phyloP scores from a whole-genome alignment of 2,329 filamentous ascomycete genomes.

The Arthrobotrys entomopaga region DNA sequence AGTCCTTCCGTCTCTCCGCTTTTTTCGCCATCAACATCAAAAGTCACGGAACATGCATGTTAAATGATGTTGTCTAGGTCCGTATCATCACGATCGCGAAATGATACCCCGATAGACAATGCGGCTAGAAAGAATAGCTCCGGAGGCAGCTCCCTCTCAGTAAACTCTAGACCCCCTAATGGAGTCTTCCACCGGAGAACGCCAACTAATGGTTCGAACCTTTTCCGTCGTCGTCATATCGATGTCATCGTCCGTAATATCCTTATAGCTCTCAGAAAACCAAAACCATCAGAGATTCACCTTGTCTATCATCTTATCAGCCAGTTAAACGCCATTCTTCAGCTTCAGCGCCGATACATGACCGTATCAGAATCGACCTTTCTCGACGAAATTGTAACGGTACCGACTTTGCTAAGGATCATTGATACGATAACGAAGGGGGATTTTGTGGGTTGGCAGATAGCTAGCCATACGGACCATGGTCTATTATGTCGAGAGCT shows the following conservation, averaged over 20 bases:
- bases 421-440: constrained; percentile 54
- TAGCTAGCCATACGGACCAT: constrained; percentile 50
- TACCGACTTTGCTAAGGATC: constrained; percentile 49
- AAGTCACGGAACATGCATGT: constrained; percentile 15
- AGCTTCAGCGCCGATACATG: constrained; percentile 53
- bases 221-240: constrained; percentile 55
- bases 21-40: constrained; percentile 22
- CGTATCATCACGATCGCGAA: constrained; percentile 54
- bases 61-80: constrained; percentile 37
- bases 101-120: constrained; percentile 54
- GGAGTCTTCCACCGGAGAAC: constrained; percentile 45
- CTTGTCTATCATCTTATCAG: constrained; percentile 54
- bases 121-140: constrained; percentile 51
- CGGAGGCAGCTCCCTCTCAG: constrained; percentile 48
- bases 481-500: constrained; percentile 49
- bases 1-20: constrained; percentile 34
- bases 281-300: constrained; percentile 50
- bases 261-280: constrained; percentile 53
- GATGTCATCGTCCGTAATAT: constrained; percentile 54
- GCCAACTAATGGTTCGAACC: constrained; percentile 49
- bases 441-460: constrained; percentile 54
- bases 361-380: constrained; percentile 54
- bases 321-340: constrained; percentile 53
- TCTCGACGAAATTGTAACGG: constrained; percentile 53
- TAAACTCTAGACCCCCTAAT: constrained; percentile 38